phyloP scores from a whole-genome alignment of 2,329 filamentous ascomycete genomes.

The Aspergillus ustus region DNA sequence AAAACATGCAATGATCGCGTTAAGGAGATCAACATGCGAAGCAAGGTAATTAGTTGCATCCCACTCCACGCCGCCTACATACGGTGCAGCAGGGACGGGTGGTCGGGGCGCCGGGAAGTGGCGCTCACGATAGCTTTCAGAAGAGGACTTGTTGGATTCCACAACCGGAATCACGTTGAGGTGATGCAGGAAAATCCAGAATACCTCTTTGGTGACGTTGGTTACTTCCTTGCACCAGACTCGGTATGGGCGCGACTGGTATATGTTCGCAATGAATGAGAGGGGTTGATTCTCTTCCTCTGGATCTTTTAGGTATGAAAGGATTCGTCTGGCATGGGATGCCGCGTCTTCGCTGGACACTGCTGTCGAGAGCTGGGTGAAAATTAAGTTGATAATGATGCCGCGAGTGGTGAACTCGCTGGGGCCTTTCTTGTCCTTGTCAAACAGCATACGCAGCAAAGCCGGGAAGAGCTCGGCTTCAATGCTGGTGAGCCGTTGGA shows the following conservation, averaged over 20 bases:
- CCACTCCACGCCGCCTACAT: slow-evolving; percentile 97
- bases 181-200: slow-evolving; percentile 98
- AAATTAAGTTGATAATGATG: slow-evolving; percentile 86
- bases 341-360: slow-evolving; percentile 64
- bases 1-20: slow-evolving; percentile 83
- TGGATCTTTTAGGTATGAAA: slow-evolving; percentile 79
- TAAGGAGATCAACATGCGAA: slow-evolving; percentile 88
- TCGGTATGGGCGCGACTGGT: slow-evolving; percentile 82
- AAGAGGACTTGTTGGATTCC: slow-evolving; percentile 37
- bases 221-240: slow-evolving; percentile 93
- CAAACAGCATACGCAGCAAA: slow-evolving; percentile 85
- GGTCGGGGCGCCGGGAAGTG: slow-evolving; percentile 84
- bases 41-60: slow-evolving; percentile 97
- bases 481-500: slow-evolving; percentile 79
- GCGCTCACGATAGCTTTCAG: slow-evolving; percentile 54
- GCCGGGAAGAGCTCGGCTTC: slow-evolving; percentile 83
- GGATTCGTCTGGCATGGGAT: slow-evolving; percentile 70
- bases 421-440: slow-evolving; percentile 96
- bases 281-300: slow-evolving; percentile 77
- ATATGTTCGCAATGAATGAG: slow-evolving; percentile 88
- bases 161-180: slow-evolving; percentile 76
- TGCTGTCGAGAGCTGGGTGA: slow-evolving; percentile 80
- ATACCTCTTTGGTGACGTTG: slow-evolving; percentile 95
- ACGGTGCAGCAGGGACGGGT: slow-evolving; percentile 90
- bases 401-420: slow-evolving; percentile 94